phyloP scores from a whole-genome alignment of 2,329 filamentous ascomycete genomes.

The Calcarisporium arbuscula region DNA sequence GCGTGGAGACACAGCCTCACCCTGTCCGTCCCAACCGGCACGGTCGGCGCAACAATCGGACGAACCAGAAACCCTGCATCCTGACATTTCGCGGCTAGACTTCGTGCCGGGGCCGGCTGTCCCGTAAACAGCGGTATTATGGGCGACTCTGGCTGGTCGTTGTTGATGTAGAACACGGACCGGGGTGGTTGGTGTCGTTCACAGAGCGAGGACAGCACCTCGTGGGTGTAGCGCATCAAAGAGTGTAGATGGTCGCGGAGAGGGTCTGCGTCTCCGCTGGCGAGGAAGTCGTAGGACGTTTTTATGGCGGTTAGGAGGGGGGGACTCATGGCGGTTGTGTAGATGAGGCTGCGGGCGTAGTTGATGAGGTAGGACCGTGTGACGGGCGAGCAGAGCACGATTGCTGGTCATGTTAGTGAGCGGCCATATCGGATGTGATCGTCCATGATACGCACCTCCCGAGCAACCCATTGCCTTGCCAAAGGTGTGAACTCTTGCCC shows the following conservation, averaged over 20 bases:
- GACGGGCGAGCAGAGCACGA: conserved; percentile 54
- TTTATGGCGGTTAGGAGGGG: conserved; percentile 54
- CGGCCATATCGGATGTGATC: too few species aligned
- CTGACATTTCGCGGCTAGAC: conserved; percentile 56
- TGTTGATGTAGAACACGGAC: conserved; percentile 28
- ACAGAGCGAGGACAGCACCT: conserved; percentile 35
- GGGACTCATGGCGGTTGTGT: conserved; percentile 63
- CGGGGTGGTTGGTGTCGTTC: conserved; percentile 8
- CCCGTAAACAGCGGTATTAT: conserved; percentile 59
- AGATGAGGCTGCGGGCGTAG: conserved; percentile 69
- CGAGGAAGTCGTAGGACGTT: conserved; percentile 51
- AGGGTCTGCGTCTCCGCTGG: conserved; percentile 37
- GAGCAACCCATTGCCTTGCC: conserved; percentile 63
- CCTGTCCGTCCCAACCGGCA: conserved; percentile 55
- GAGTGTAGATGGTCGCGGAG: conserved; percentile 24
- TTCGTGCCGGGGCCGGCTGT: conserved; percentile 48
- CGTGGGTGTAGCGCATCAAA: conserved; percentile 33
- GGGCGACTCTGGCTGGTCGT: conserved; percentile 43
- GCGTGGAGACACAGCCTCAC: conserved; percentile 64
- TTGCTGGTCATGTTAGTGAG: conserved; percentile 24
- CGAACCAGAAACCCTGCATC: conserved; percentile 52
- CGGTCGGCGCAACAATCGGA: conserved; percentile 62
- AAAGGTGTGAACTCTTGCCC: conserved; percentile 57
- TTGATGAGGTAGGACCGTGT: conserved; percentile 64
- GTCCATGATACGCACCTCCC: conserved; percentile 53